phyloP scores from a whole-genome alignment of 2,329 filamentous ascomycete species.

The Geosmithia flava region DNA sequence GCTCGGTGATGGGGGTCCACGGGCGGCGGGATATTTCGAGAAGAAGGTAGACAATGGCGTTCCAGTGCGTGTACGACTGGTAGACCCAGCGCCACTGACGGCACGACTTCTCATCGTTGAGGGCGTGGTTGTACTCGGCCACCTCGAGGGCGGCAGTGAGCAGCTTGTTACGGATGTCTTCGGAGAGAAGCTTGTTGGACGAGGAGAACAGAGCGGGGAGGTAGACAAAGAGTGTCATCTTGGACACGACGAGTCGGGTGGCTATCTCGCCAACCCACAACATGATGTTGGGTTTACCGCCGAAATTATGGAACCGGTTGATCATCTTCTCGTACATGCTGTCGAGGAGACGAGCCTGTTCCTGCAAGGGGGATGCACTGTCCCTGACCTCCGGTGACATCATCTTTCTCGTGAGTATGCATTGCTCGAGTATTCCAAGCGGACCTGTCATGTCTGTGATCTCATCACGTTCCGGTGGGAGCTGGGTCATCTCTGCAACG shows the following conservation, averaged over 20 bases:
- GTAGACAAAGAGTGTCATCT: slow-evolving; percentile 42
- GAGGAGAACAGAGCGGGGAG: slow-evolving; percentile 34
- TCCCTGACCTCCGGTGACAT: slow-evolving; percentile 11
- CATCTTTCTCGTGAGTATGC: slow-evolving; percentile 22
- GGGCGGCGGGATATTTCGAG: slow-evolving; percentile 33
- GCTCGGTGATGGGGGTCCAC: slow-evolving; percentile 31
- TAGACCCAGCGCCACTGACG: slow-evolving; percentile 46
- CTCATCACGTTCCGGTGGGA: slow-evolving; percentile 33
- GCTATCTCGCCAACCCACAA: slow-evolving; percentile 23
- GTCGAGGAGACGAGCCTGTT: slow-evolving; percentile 29
- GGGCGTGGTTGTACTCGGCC: slow-evolving; percentile 40
- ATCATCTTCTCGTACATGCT: slow-evolving; percentile 30
- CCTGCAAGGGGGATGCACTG: slow-evolving; percentile 18
- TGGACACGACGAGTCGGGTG: slow-evolving; percentile 36
- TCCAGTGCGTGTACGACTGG: slow-evolving; percentile 47
- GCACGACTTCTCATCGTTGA: slow-evolving; percentile 35
- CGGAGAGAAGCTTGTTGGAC: slow-evolving; percentile 20
- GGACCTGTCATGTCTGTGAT: slow-evolving; percentile 39
- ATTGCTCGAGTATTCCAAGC: slow-evolving; percentile 21
- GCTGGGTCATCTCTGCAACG: slow-evolving; percentile 19
- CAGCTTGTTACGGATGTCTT: slow-evolving; percentile 27
- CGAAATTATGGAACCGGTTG: slow-evolving; percentile 26
- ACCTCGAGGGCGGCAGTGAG: slow-evolving; percentile 39
- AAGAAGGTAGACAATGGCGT: slow-evolving; percentile 43
- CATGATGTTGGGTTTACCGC: slow-evolving; percentile 15